Conservation (phyloP, 148 eudicot species). For the Silene latifolia region DNA sequence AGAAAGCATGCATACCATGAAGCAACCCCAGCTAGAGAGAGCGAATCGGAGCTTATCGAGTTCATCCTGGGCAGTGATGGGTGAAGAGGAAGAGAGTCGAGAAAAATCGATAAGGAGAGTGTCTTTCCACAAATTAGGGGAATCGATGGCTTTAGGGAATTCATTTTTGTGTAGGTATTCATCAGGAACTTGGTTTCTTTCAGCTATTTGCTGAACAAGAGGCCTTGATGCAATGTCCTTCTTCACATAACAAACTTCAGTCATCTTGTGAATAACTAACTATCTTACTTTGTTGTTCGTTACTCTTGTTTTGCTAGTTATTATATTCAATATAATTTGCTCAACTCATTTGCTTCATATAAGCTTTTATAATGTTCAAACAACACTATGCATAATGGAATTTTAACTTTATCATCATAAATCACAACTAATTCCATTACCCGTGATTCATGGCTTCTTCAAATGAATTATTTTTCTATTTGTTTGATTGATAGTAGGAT, state of each 20-base stretch:
- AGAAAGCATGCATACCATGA: neutral
- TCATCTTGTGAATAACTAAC: no score
- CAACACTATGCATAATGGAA: no score
- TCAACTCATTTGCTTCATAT: no score
- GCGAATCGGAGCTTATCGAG: neutral
- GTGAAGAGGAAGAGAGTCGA: neutral
- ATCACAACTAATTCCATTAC: no score
- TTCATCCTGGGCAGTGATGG: neutral
- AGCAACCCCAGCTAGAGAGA: constrained; percentile 9
- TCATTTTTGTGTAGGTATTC: constrained; percentile 1
- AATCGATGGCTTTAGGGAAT: neutral
- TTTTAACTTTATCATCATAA: no score
- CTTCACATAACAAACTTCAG: neutral
- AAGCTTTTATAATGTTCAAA: no score
- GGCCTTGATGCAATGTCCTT: neutral
- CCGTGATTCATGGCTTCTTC: no score
- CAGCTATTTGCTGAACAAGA: neutral
- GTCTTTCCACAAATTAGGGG: constrained; percentile 2
- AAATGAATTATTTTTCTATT: no score
- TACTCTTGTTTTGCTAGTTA: no score
- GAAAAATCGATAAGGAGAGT: constrained; percentile 5
- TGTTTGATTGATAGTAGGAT: no score
- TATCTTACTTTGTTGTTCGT: no score
- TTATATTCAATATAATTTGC: no score
- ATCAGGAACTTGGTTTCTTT: neutral